Base-by-base conservation (phyloP, 2,329 filamentous ascomycete species). In the Paecilomyces niveus region DNA sequence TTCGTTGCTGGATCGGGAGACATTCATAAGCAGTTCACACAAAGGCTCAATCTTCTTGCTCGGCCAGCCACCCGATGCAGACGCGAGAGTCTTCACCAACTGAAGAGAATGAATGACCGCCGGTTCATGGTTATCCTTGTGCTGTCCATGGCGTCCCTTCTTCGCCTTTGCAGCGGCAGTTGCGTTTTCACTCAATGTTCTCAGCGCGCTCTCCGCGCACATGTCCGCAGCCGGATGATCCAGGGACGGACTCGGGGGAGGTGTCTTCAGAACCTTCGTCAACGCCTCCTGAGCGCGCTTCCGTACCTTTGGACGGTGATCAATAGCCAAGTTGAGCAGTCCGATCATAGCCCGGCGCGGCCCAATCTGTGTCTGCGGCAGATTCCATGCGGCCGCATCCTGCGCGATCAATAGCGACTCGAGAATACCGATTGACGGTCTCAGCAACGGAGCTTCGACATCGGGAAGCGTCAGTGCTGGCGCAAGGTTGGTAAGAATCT, bases 201-300 rank as follows among this genome's bases (percentile, higher is more conserved):
- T 86, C 76, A 97, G 82, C 22, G 91, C 90, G 26, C 89, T 92
- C 74, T 96, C 90, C 18, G 94, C 94, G 76, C 93, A 97, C 86
- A 97, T 93, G 71, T 96, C 92, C 53, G 93, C 89, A 26, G 92
- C 94, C 1, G 94, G 94, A 71, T 99, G 94, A 65, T 99, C 94
- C 61, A 97, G 77, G 3, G 90, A 92, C 1, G 94, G 94, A 63
- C 90, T 96, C 0, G 93, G 92, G 0, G 94, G 94, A 8, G 92
- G 90, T 61, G 86, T 89, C 73, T 88, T 87, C 59, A 99, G 82
- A 3, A 99, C 86, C 63, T 88, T 89, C 56, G 87, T 86, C 64
- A 99, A 76, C 2, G 92, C 91, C 70, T 97, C 93, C 73, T 96
- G 90, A 6, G 94, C 91, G 73, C 92, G 82, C 83, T 94, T 97